Base-by-base conservation (phyloP, 805 yeast species). In the Sugiyamaella valdiviana region DNA sequence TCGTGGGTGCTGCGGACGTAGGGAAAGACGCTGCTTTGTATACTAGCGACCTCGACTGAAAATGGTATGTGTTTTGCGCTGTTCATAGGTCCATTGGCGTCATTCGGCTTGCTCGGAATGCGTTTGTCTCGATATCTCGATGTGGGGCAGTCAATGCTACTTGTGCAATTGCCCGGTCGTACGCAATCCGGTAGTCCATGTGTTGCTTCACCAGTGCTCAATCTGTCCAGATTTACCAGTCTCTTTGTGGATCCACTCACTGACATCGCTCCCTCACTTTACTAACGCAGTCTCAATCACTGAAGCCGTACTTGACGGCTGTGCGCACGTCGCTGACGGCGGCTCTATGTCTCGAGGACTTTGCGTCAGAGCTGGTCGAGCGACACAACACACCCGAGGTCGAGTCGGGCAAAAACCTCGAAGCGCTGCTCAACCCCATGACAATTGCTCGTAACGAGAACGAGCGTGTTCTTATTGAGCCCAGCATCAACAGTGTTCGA, bases 381-480 rank as follows among this genome's bases (percentile, higher is more conserved):
- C 85, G 99, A 68, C 99, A 93, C 74, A 93, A 91, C 70, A 79
- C 91, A 57, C 99, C 99, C 3, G 99, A 93, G 66, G 84, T 93
- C 45, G 99, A 93, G 67, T 90, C 85, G 35, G 75, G 73, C 53
- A 83, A 85, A 62, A 80, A 93, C 51, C 83, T 84, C 12, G 96
- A 89, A 66, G 83, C 90, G 48, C 69, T 93, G 53, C 74, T 91
- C 61, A 89, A 90, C 61, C 93, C 96, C 36, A 83, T 93, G 80
- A 78, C 82, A 54, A 82, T 93, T 55, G 83, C 96, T 1, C 80
- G 99, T 68, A 93, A 93, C 63, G 97, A 91, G 64, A 83, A 87
- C 62, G 99, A 93, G 67, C 79, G 80, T 63, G 95, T 93, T 20
- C 70, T 93, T 55, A 93, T 93, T 58, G 99, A 93, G 66, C 89